Evolutionary conservation across 805 yeast genomes (phyloP), one percentile per base, ranked within the genome.

Genomic region (Dipodascus albidus): DNA sequence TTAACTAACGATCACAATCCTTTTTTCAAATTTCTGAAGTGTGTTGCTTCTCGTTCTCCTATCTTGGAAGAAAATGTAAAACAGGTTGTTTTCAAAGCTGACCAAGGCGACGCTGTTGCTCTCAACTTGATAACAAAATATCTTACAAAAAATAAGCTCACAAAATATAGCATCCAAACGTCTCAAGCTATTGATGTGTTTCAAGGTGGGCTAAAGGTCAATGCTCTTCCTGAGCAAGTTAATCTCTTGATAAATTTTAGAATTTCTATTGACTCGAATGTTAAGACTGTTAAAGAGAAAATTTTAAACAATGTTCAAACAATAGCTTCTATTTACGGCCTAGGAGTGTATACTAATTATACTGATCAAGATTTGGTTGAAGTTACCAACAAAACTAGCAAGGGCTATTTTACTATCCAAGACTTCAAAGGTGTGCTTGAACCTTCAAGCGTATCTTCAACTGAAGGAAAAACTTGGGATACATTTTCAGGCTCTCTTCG

Each of bases 141-240:
- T 11, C 52, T 57, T 19, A 22, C 20, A 24, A 23, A 17, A 23
- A 31, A 23, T 19, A 49, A 23, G 9, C 2, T 23, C 23, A 33
- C 23, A 38, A 49, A 52, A 23, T 53, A 56, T 44, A 41, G 76
- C 51, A 67, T 82, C 23, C 70, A 74, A 52, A 84, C 91, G 0
- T 75, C 87, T 3, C 87, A 81, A 66, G 85, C 91, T 0, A 73
- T 77, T 49, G 88, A 83, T 61, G 74, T 82, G 22, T 72, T 87
- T 55, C 62, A 68, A 11, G 93, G 93, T 24, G 95, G 95, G 48
- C 76, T 81, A 54, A 86, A 86, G 67, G 74, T 82, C 22, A 86
- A 86, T 62, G 89, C 93, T 0, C 69, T 86, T 49, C 95, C 95
- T 1, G 91, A 86, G 63, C 66, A 72, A 22, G 78, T 78, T 2